Evolutionary conservation across 257 asterid species (phyloP).

Genomic region (Solanum piurae): DNA sequence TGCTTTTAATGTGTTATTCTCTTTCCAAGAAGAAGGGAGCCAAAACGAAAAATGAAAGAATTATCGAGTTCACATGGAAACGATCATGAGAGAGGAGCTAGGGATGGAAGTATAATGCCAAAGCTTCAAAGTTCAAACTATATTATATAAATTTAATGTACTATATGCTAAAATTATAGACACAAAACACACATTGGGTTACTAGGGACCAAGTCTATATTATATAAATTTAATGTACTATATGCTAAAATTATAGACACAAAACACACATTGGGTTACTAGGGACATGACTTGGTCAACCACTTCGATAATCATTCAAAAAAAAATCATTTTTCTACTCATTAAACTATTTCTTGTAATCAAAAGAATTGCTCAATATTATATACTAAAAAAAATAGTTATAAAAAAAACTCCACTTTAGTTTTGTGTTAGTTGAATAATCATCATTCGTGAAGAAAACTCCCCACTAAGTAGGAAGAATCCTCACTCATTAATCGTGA

Average conservation of each 20-base stretch:
- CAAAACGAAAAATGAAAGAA: neutral
- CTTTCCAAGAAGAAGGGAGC: neutral
- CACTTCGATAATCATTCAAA: neutral
- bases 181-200: neutral
- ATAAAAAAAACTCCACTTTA: neutral
- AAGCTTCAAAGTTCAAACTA: neutral
- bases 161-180: neutral
- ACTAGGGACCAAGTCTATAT: no score
- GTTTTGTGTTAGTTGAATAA: neutral
- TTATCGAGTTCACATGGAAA: neutral
- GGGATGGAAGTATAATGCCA: neutral
- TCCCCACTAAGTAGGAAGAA: neutral
- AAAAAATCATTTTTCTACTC: neutral
- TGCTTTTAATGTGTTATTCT: neutral
- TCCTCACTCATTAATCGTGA: neutral
- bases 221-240: neutral
- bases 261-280: neutral
- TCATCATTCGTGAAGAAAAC: neutral
- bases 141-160: neutral
- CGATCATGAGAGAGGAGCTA: neutral
- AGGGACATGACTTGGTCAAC: neutral
- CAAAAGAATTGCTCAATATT: neutral
- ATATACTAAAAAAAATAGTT: neutral
- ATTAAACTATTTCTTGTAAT: neutral
- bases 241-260: neutral